Conservation (phyloP, 805 yeast species). For the Myxozyma monticola region DNA sequence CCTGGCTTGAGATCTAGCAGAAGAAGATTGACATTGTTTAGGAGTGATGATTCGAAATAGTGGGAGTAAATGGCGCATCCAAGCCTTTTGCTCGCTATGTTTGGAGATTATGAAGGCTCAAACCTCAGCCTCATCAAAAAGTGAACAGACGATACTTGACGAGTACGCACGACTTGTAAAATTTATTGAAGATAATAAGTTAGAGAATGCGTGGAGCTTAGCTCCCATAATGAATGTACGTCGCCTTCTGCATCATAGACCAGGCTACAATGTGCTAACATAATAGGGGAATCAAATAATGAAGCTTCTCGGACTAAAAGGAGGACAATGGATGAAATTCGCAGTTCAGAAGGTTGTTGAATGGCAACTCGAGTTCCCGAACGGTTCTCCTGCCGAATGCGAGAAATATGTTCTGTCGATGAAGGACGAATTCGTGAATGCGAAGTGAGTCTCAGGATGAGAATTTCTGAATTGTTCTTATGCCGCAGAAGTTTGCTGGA, state of each 20-base stretch:
- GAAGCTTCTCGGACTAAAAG: slow-evolving; percentile 53
- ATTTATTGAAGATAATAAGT: slow-evolving; percentile 39
- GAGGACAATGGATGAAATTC: slow-evolving; percentile 84
- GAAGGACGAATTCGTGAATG: neutral
- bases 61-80: slow-evolving; percentile 53
- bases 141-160: neutral
- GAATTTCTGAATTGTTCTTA: neutral
- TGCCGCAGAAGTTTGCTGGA: neutral
- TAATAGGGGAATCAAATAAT: slow-evolving; percentile 58
- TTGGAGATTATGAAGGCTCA: slow-evolving; percentile 10
- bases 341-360: slow-evolving; percentile 56
- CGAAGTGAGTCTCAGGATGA: neutral
- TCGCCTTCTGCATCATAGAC: neutral
- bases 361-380: slow-evolving; percentile 81
- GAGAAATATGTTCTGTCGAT: slow-evolving; percentile 40
- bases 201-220: slow-evolving; percentile 49
- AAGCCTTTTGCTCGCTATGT: slow-evolving; percentile 41
- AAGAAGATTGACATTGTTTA: slow-evolving; percentile 32
- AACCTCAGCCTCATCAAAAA: neutral
- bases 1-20: neutral
- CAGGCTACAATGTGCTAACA: neutral
- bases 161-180: slow-evolving; percentile 30
- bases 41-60: slow-evolving; percentile 57
- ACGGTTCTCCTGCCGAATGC: slow-evolving; percentile 54
- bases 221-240: slow-evolving; percentile 67